Conservation (phyloP, 1,284 basidiomycete genomes). For the Moesziomyces sp. region DNA sequence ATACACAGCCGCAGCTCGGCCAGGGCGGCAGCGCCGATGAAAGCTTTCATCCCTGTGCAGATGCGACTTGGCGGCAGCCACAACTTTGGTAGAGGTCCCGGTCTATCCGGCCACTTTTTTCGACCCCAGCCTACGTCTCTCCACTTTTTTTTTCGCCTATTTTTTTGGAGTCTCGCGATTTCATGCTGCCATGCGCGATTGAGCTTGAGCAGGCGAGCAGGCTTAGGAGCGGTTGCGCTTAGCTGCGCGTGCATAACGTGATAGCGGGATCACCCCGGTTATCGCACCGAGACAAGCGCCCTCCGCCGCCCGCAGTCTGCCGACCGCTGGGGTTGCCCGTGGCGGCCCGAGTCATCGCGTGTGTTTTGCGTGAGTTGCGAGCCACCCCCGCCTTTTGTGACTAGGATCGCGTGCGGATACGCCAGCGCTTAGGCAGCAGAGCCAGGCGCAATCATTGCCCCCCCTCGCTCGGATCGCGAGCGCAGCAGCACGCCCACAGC, state of each 20-base stretch:
- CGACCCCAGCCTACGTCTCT: not conserved
- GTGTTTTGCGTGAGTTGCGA: too few species aligned
- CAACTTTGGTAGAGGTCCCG: not conserved
- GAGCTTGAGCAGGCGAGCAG: too few species aligned
- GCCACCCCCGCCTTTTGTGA: not conserved
- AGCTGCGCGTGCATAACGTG: not conserved
- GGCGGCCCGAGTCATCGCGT: not conserved
- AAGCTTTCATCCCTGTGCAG: not conserved
- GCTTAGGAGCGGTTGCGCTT: too few species aligned
- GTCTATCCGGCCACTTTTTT: too few species aligned
- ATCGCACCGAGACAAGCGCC: not conserved
- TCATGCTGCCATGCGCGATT: not conserved
- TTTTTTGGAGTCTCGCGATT: not conserved
- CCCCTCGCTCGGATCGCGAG: not conserved
- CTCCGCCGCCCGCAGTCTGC: too few species aligned
- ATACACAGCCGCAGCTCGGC: not conserved
- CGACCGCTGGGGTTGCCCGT: not conserved
- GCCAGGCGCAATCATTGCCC: not conserved
- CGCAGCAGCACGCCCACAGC: not conserved
- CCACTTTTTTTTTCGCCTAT: not conserved
- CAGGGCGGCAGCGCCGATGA: not conserved
- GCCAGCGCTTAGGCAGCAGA: not conserved
- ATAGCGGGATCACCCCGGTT: not conserved
- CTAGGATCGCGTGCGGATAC: not conserved
- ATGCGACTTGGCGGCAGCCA: not conserved